Conservation (phyloP, 2,329 filamentous ascomycete genomes). For the Stemphylium beticola region DNA sequence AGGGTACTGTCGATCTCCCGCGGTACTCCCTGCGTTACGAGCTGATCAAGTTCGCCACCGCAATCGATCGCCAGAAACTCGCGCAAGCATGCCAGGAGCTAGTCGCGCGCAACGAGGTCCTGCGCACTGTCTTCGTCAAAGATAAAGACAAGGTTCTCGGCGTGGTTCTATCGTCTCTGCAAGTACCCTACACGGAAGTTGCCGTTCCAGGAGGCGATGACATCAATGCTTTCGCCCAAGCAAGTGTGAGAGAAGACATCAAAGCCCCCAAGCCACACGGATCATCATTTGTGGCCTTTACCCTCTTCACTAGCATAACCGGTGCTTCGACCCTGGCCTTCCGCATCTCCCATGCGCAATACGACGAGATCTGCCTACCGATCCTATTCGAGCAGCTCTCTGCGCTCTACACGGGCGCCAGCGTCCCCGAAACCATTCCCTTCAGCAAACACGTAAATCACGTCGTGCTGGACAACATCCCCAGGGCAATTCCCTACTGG, state of each 20-base stretch:
- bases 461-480: constrained; percentile 47
- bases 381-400: constrained; percentile 67
- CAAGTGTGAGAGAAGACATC: constrained; percentile 63
- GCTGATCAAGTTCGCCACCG: constrained; percentile 65
- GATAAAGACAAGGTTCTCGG: constrained; percentile 59
- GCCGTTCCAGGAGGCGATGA: constrained; percentile 53
- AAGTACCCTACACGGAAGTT: constrained; percentile 54
- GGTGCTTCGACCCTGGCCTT: constrained; percentile 59
- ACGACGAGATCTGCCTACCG: constrained; percentile 71
- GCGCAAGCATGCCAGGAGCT: constrained; percentile 61
- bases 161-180: constrained; percentile 64
- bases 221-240: constrained; percentile 59
- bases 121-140: constrained; percentile 68
- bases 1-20: constrained; percentile 63
- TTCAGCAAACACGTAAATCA: constrained; percentile 57
- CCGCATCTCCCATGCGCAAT: constrained; percentile 72
- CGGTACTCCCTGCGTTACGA: constrained; percentile 70
- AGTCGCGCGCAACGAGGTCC: constrained; percentile 66
- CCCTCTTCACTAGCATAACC: constrained; percentile 64
- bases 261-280: constrained; percentile 63
- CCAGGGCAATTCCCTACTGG: constrained; percentile 66
- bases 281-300: constrained; percentile 51
- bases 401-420: constrained; percentile 55
- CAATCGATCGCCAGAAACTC: constrained; percentile 58
- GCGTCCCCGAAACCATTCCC: constrained; percentile 42